Conservation (phyloP, 1,139 yeast genomes). For the Candida buenavistaensis region DNA sequence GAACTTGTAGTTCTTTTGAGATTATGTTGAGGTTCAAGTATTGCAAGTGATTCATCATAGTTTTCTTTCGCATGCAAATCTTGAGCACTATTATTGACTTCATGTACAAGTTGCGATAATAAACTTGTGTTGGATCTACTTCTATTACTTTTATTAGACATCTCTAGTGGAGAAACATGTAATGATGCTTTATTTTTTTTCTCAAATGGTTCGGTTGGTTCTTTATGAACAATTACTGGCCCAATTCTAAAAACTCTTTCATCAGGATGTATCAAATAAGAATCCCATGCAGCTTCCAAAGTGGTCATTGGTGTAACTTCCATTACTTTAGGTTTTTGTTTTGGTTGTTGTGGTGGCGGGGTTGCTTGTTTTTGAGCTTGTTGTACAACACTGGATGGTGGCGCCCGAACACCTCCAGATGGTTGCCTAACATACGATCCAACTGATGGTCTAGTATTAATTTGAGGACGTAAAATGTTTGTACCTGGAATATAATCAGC, state of each 20-base stretch:
- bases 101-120: constrained; percentile 59
- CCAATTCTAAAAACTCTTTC: constrained; percentile 77
- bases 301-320: constrained; percentile 58
- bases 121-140: constrained; percentile 27
- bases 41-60: constrained; percentile 31
- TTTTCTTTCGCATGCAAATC: constrained; percentile 3
- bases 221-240: constrained; percentile 37
- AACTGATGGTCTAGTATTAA: constrained; percentile 40
- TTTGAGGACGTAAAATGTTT: constrained; percentile 54
- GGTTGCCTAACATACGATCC: constrained; percentile 8
- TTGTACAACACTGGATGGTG: no score
- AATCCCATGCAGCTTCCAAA: constrained; percentile 69
- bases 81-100: constrained; percentile 24
- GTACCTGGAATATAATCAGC: constrained; percentile 57
- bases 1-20: constrained; percentile 8
- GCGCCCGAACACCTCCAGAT: constrained; percentile 4
- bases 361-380: neutral
- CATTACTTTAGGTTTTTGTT: constrained; percentile 26
- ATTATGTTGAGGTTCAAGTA: constrained; percentile 28
- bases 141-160: constrained; percentile 22
- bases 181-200: constrained; percentile 56
- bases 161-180: constrained; percentile 61
- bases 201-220: constrained; percentile 51
- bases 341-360: constrained; percentile 11
- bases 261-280: constrained; percentile 55